Base-by-base conservation (phyloP, 2,329 filamentous ascomycete species). In the Myriangium duriaei region DNA sequence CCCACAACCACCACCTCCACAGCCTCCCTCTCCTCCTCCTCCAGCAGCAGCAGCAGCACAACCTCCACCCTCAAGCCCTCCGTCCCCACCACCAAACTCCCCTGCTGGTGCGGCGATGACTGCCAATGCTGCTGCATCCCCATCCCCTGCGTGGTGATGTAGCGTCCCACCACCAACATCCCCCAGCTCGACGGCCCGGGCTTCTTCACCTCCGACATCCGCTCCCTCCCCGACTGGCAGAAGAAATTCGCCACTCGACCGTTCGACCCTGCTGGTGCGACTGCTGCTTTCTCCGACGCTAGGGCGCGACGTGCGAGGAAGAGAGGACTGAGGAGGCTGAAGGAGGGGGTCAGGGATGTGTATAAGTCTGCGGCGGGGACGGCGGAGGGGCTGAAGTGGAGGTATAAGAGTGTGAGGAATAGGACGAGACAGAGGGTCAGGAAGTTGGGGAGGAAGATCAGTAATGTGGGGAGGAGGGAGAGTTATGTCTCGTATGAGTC, bases 91-190 rank as follows among this genome's bases (percentile, higher is more conserved):
- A 45, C 54, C 41, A 54, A 53, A 43, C 44, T 52, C 29, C 51
- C 51, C 19, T 56, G 53, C 46, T 56, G 53, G 53, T 56, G 53
- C 34, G 53, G 53, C 28, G 49, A 51, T 19, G 45, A 49, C 32
- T 52, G 50, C 41, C 38, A 39, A 12, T 39, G 36, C 32, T 52
- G 48, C 46, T 52, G 47, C 40, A 46, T 49, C 31, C 36, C 36
- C 10, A 52, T 51, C 29, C 48, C 48, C 16, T 50, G 49, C 41
- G 42, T 46, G 5, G 43, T 50, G 30, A 50, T 50, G 48, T 50
- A 39, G 36, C 21, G 21, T n/a, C 21, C 21, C n/a, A n/a, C n/a
- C n/a, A n/a, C n/a, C n/a, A n/a, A n/a, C n/a, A n/a, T n/a, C n/a
- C n/a, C n/a, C n/a, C n/a, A n/a, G n/a, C n/a, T n/a, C n/a, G n/a